These are phyloP conservation scores for Neurospora cerealis DNA, from an alignment of 495 filamentous ascomycete species.

Conservation along the genomic window DNA sequence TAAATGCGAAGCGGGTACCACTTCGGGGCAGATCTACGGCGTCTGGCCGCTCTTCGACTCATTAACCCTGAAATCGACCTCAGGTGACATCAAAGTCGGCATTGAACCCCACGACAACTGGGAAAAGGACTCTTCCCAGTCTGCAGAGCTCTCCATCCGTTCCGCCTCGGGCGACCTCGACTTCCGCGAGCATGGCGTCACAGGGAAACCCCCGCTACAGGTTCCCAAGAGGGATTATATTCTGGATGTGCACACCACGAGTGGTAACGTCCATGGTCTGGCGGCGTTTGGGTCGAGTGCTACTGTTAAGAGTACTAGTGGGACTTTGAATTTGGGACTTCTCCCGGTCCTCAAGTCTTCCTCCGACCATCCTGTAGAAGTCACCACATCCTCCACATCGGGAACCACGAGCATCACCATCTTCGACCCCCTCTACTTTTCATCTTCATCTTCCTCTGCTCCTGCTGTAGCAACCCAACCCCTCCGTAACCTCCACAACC, in stretches of 20 bases:
- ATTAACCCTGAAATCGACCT: constrained; percentile 24
- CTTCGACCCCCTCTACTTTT: constrained; percentile 26
- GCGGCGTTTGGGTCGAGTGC: constrained; percentile 21
- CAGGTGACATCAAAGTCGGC: constrained; percentile 26
- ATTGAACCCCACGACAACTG: constrained; percentile 24
- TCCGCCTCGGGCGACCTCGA: constrained; percentile 27
- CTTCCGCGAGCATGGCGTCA: constrained; percentile 14
- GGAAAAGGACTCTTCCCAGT: constrained; percentile 7
- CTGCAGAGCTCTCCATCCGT: constrained; percentile 25
- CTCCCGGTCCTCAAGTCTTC: constrained; percentile 25
- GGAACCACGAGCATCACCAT: constrained; percentile 20
- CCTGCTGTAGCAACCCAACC: not conserved
- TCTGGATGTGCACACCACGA: constrained; percentile 26
- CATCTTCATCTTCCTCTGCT: not conserved
- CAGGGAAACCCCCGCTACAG: not conserved
- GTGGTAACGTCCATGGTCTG: constrained; percentile 20
- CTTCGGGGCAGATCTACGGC: constrained; percentile 26
- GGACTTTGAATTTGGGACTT: too few relatives aligned
- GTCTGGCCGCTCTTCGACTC: constrained; percentile 35
- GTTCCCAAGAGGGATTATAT: constrained; percentile 32
- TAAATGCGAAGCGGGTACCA: constrained; percentile 23
- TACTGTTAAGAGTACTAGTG: constrained; percentile 16
- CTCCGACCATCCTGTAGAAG: not conserved
- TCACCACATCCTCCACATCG: constrained; percentile 26
- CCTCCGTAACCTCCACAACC: constrained; percentile 17